Evolutionary conservation across 1,139 yeast species (phyloP), one percentile per base, ranked within the genome.

Genomic region (Insectozyma bohioensis): DNA sequence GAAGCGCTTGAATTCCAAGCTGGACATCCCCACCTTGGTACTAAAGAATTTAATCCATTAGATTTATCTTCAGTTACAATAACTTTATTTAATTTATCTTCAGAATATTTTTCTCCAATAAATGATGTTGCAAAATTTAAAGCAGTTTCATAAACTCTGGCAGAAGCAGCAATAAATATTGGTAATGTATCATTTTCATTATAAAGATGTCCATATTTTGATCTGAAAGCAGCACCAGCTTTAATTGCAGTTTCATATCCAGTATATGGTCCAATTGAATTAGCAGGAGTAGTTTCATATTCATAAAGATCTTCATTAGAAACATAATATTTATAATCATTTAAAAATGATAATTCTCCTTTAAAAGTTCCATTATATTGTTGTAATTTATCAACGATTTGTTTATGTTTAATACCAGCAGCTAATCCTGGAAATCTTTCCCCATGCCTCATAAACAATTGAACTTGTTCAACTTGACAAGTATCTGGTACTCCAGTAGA

Each of bases 381-480:
- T 30, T 47, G 33, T 30, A 61, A 47, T 31, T 48, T 53, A n/a
- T 48, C 31, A 39, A 49, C 36, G 14, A 58, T 37, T 9, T 45
- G 41, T 23, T 53, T 43, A 26, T 40, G 47, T n/a, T 30, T 31
- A 20, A 37, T 34, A n/a, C 69, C 72, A 14, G 54, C 53, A 15
- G 51, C 46, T 12, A 49, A 49, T 3, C 66, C 56, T 9, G 87
- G 88, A 52, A 65, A 83, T 47, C 92, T 63, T 49, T 81, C 88
- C 6, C 90, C 92, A 47, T 84, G 92, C 50, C 94, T 72, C 39
- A 73, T 66, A 31, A 77, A 58, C 41, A 78, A 55, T 41, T 78
- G 80, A n/a, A 80, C 85, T 51, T 80, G 87, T 40, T 78, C 80
- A 28, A 82, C 65, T 4, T 61, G 50, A 49, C 85, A 76, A 32